Evolutionary conservation across 2,329 filamentous ascomycete species (phyloP).

Genomic region (Paecilomyces niveus): DNA sequence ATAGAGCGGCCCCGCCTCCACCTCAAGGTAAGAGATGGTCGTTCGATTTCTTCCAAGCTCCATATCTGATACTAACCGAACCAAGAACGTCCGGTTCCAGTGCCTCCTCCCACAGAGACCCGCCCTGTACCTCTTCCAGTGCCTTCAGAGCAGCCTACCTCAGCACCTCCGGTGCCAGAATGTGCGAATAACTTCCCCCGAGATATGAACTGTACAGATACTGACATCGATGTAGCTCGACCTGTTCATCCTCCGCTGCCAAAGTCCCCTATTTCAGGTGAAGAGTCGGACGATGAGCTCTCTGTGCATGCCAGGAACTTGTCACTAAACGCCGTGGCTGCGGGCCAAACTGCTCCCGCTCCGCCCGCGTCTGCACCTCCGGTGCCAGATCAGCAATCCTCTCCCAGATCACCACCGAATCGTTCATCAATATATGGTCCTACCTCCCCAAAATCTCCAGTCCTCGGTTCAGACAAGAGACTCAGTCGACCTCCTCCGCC

Average conservation of each 20-base stretch:
- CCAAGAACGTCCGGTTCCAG: constrained; percentile 39
- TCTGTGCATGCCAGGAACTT: constrained; percentile 47
- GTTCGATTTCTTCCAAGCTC: neutral
- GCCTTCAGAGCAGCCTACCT: constrained; percentile 25
- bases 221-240: constrained; percentile 48
- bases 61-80: neutral
- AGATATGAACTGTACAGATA: neutral
- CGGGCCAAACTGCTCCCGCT: constrained; percentile 35
- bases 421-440: constrained; percentile 30
- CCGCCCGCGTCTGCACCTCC: constrained; percentile 43
- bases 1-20: constrained; percentile 38
- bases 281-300: constrained; percentile 82
- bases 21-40: constrained; percentile 45
- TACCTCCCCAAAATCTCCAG: constrained; percentile 34
- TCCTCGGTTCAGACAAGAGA: constrained; percentile 30
- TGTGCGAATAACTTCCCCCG: constrained; percentile 43
- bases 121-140: constrained; percentile 31
- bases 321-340: constrained; percentile 36
- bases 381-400: constrained; percentile 30
- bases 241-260: constrained; percentile 51
- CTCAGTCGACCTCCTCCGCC: constrained; percentile 38
- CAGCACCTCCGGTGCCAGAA: constrained; percentile 39
- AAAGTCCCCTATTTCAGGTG: constrained; percentile 59
- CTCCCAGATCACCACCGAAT: constrained; percentile 17
- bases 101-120: constrained; percentile 35